Percentiles rank a stretch among this genome's conserved stretches.
Evolutionary conservation across 1,284 basidiomycete genomes (phyloP).

Genomic region (Microbotryum violaceum): DNA sequence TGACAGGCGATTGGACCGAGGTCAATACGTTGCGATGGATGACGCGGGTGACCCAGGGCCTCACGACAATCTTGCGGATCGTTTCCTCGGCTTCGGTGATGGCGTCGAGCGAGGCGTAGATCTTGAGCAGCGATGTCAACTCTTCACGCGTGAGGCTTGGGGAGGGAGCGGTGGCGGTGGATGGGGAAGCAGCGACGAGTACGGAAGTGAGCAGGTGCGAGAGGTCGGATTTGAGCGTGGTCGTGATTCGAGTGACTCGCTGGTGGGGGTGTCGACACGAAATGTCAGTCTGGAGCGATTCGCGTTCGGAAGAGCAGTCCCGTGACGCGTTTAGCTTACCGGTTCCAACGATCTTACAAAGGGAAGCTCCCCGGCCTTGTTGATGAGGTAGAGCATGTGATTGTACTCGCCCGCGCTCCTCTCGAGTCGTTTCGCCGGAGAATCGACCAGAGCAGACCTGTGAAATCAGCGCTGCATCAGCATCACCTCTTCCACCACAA

Average conservation of each 20-base stretch:
- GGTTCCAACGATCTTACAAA: conserved; percentile 76
- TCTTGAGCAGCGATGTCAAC: conserved; percentile 47
- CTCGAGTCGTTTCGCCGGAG: conserved; percentile 62
- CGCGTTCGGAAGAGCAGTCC: background rate
- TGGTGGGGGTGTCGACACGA: conserved; percentile 37
- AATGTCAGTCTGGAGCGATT: conserved; percentile 1
- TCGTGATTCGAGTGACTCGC: conserved; percentile 71
- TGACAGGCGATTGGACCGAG: conserved; percentile 46
- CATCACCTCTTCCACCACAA: background rate
- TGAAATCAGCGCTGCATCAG: background rate
- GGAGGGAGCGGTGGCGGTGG: conserved; percentile 1
- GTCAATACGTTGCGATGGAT: conserved; percentile 61
- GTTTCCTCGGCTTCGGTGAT: conserved; percentile 82
- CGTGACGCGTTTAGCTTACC: conserved; percentile 50
- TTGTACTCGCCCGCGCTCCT: conserved; percentile 79
- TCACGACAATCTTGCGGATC: conserved; percentile 60
- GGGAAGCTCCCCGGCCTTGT: conserved; percentile 66
- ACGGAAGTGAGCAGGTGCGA: conserved; percentile 64
- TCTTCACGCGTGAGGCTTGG: conserved; percentile 13
- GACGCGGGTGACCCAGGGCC: conserved; percentile 66
- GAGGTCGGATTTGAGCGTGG: conserved; percentile 72
- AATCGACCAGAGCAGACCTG: conserved; percentile 13
- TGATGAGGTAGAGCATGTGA: conserved; percentile 80
- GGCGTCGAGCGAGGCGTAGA: conserved; percentile 70
- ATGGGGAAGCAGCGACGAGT: conserved; percentile 26